Evolutionary conservation across 2,329 filamentous ascomycete species (phyloP), one percentile per base, ranked within the genome.

Genomic region (Xylaria sp.): DNA sequence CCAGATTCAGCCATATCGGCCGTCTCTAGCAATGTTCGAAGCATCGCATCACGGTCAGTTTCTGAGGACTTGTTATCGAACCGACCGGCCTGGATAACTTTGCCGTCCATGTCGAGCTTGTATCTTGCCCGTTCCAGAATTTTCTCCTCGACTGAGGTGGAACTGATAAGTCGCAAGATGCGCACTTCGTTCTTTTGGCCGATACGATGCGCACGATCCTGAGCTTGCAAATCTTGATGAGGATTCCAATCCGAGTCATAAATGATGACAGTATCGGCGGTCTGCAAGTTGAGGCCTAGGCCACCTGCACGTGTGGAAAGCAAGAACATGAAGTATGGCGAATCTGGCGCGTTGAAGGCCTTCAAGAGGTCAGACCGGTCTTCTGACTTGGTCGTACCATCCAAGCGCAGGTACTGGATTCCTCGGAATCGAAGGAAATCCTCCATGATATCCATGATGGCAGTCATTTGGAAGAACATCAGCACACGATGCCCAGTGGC

Each of bases 401-500:
- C 94, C 55, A 99, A 81, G 71, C 94, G 92, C 62, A 99, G 81
- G 71, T 96, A 99, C 67, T 89, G 82, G 63, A 96, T 81, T 43
- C 88, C 89, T 61, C 91, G 85, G 68, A 91, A 88, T 2, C 93
- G 88, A 59, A 99, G 76, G 72, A 96, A 99, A 71, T 99, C 94
- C 66, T 99, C 94, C 94, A 99, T 97, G 68, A 99, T 99, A 75
- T 99, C 96, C 94, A 99, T 99, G 71, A 99, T 99, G 58, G 96
- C 92, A 3, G 94, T 99, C 94, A 99, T 99, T 73, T 99, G 94
- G 82, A 99, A 99, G 83, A 99, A 99, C 90, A 99, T 97, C 72
- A 99, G 81, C 22, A 97, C 92, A 74, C 94, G 89, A 84, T 99
- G 94, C 16, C 91, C 91, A 1, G 91, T 92, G 2, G 83, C 87